phyloP scores from a whole-genome alignment of 306 rosid species.

The Ormosia emarginata region DNA sequence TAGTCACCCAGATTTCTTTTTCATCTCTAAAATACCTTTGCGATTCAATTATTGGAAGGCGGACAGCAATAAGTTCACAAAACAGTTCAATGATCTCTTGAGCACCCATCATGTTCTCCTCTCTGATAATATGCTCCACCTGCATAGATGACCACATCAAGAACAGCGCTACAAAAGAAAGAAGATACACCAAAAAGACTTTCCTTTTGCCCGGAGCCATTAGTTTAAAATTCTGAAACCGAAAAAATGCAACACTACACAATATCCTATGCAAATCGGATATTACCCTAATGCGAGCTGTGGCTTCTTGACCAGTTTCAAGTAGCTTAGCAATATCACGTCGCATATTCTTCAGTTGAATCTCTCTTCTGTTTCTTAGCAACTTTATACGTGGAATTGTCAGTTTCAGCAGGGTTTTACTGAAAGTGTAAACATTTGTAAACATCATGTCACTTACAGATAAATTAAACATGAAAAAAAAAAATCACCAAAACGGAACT shows the following conservation, averaged over 20 bases:
- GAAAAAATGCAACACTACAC: background rate
- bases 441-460: background rate
- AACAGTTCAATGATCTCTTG: constrained; percentile 90
- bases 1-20: background rate
- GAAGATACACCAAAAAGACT: background rate
- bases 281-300: constrained; percentile 88
- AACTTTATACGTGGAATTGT: constrained; percentile 91
- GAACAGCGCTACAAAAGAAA: background rate
- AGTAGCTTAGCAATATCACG: constrained; percentile 96
- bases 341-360: constrained; percentile 88
- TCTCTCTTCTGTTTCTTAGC: constrained; percentile 84
- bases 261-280: background rate
- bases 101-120: constrained; percentile 98
- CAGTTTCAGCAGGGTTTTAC: constrained; percentile 90
- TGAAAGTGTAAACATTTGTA: constrained; percentile 24
- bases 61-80: constrained; percentile 76
- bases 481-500: background rate
- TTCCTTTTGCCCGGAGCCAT: background rate
- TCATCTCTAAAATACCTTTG: constrained; percentile 56
- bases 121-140: constrained; percentile 95
- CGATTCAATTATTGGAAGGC: constrained; percentile 86
- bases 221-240: background rate
- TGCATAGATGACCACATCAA: constrained; percentile 27
- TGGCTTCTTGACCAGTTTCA: constrained; percentile 98
- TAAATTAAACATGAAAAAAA: background rate